A percentile compares a stretch with the other conserved stretches of the same genome.
These are phyloP conservation scores for Polyporus tsugae DNA, from an alignment of 1,284 basidiomycete genomes.

Conservation along the genomic window DNA sequence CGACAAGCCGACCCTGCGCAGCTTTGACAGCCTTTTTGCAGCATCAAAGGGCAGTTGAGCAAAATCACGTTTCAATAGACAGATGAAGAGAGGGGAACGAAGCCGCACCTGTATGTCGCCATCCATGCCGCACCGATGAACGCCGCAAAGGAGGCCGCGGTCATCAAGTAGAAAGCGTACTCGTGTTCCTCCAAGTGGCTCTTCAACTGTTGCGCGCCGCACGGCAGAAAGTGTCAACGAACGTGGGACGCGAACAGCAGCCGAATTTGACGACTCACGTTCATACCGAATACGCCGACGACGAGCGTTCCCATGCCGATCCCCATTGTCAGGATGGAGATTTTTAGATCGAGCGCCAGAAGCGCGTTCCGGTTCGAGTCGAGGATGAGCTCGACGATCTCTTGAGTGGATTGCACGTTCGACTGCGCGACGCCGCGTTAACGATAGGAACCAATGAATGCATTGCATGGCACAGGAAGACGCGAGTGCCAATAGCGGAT, in stretches of 20 bases:
- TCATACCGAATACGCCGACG: constrained; percentile 96
- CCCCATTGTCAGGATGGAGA: constrained; percentile 95
- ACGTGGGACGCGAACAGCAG: constrained; percentile 16
- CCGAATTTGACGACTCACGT: constrained; percentile 61
- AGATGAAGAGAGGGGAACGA: constrained; percentile 13
- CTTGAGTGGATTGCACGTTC: constrained; percentile 96
- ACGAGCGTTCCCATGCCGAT: constrained; percentile 93
- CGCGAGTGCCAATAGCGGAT: background rate
- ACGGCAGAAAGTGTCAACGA: constrained; percentile 25
- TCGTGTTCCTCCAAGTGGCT: constrained; percentile 75
- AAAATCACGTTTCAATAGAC: constrained; percentile 7
- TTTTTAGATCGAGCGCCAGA: constrained; percentile 90
- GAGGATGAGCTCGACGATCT: constrained; percentile 96
- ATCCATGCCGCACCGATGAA: constrained; percentile 64
- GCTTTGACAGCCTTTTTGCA: constrained; percentile 50
- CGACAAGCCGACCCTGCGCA: constrained; percentile 47
- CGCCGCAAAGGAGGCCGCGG: constrained; percentile 59
- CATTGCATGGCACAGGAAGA: background rate
- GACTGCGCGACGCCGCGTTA: constrained; percentile 52
- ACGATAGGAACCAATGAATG: background rate
- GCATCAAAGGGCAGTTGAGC: constrained; percentile 7
- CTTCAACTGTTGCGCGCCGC: constrained; percentile 56
- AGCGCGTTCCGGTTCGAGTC: constrained; percentile 96
- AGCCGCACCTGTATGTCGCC: constrained; percentile 66
- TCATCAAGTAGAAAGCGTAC: constrained; percentile 74